Base-by-base conservation (phyloP, 176 grass and related monocot species). In the Stipa capillata region DNA sequence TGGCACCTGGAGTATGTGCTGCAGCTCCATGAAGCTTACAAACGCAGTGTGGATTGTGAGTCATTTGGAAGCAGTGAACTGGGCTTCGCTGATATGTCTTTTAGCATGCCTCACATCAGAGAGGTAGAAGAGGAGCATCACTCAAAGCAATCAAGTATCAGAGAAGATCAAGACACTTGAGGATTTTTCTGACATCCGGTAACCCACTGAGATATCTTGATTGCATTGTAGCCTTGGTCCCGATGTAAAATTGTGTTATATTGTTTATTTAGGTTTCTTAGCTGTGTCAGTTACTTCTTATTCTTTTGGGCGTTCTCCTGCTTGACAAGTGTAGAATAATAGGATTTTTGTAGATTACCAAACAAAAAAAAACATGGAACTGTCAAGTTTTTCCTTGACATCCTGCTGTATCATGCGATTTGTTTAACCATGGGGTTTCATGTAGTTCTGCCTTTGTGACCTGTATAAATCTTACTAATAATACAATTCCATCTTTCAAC, bases 1-100 rank as follows among this genome's bases (percentile, higher is more conserved):
- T 98, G 95, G 95, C 95, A 98, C 70, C 89, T 98, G 24, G 95
- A 98, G 81, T 98, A 98, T 78, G 89, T 72, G 31, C 57, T 92
- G 64, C 90, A 98, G 81, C 88, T 98, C 65, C 87, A 98, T 60
- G 95, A 98, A 41, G 81, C 92, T 57, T 98, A 98, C 81, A 92
- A 84, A 84, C 84, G 74, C 17, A 88, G 74, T 24, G 15, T 85
- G 60, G 95, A 94, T 23, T 82, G 83, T 11, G 95, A 92, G 62
- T 94, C 89, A 31, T 98, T 98, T 37, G 87, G 92, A 58, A 94
- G 92, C 48, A 90, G 83, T 9, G 95, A 98, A 28, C 39, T 98
- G 76, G 89, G 89, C 32, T 92, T 94, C 11, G 83, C 85, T 52
- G 95, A 98, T 53, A 72, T 88, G 35, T 57, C 92, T 4, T 88